Evolutionary conservation across 140 eudicot species (phyloP), one percentile per base, ranked within the genome.

Genomic region (Bidens hawaiensis): DNA sequence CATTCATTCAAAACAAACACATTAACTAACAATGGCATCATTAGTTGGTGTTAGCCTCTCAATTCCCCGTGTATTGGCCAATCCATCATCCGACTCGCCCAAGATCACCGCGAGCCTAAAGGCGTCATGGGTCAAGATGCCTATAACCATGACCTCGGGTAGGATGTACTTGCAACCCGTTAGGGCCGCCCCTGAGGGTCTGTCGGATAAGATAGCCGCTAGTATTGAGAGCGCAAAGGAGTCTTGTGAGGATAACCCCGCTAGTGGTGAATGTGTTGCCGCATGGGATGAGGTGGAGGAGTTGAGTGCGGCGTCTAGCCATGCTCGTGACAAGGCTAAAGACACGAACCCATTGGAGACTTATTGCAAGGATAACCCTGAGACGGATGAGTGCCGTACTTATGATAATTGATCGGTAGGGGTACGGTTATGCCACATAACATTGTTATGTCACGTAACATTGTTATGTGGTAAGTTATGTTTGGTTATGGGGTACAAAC

Each of bases 221-320:
- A 90, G 96, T 82, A 78, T 90, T 43, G 82, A 87, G 75, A 31
- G 18, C 2, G 97, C 97, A 0, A 67, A 83, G 76, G 90, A 87
- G 69, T 56, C 85, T 0, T 90, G 97, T 70, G 65, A 79, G 0
- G 97, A 67, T 0, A 78, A 80, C 71, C 97, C 97, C 3, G 86
- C 13, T 0, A 75, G 88, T 72, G 90, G 95, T 1, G 97, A 85
- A 78, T 89, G 97, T 40, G 81, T 17, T 18, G 97, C 97, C 15
- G 85, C 91, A 1, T 89, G 97, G 97, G 97, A 89, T 25, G 95
- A 82, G 74, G 97, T 89, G 70, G 97, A 89, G 76, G 97, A 89
- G 78, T 78, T 85, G 51, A 85, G 95, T 45, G 97, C 97, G 0
- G 97, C 95, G 11, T 78, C 84, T 2, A 89, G 97, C 82, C 95